A percentile compares a stretch with the other conserved stretches of the same genome.
phyloP scores from a whole-genome alignment of 2,329 filamentous ascomycete genomes.

The Clonostachys solani region DNA sequence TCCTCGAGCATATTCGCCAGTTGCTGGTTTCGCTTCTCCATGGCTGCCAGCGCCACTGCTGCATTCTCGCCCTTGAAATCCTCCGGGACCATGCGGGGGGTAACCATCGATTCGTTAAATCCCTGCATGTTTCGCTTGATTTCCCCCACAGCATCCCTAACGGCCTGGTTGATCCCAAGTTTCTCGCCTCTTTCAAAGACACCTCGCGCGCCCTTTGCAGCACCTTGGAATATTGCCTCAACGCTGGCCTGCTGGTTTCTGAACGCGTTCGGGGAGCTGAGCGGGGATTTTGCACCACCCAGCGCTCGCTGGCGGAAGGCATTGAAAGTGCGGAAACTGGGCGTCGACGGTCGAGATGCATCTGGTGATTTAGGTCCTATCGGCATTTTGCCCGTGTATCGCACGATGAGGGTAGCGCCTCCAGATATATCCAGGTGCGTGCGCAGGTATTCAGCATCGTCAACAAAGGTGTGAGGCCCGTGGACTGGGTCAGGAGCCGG shows the following conservation, averaged over 20 bases:
- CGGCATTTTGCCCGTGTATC: constrained; percentile 61
- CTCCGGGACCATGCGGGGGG: constrained; percentile 14
- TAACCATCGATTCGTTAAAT: constrained; percentile 52
- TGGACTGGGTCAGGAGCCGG: constrained; percentile 59
- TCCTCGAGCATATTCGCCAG: constrained; percentile 66
- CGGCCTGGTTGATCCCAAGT: constrained; percentile 74
- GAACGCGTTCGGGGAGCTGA: constrained; percentile 41
- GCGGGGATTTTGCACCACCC: constrained; percentile 33
- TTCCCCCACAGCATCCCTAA: constrained; percentile 78
- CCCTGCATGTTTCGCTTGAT: constrained; percentile 71
- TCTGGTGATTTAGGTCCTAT: constrained; percentile 15
- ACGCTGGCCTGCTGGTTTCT: constrained; percentile 57
- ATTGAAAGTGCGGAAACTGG: constrained; percentile 23
- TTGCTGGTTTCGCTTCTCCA: constrained; percentile 63
- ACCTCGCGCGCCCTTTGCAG: constrained; percentile 71
- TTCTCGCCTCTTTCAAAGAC: constrained; percentile 71
- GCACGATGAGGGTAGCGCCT: constrained; percentile 62
- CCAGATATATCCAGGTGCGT: constrained; percentile 60
- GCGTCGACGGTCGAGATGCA: constrained; percentile 22
- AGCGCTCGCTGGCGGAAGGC: constrained; percentile 34
- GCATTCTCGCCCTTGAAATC: neutral
- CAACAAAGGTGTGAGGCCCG: constrained; percentile 74
- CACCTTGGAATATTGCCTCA: constrained; percentile 70
- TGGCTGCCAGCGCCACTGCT: constrained; percentile 32
- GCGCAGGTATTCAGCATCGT: constrained; percentile 75